Conservation (phyloP, 352 stramenopile genomes). For the Pythium myriotylum region DNA sequence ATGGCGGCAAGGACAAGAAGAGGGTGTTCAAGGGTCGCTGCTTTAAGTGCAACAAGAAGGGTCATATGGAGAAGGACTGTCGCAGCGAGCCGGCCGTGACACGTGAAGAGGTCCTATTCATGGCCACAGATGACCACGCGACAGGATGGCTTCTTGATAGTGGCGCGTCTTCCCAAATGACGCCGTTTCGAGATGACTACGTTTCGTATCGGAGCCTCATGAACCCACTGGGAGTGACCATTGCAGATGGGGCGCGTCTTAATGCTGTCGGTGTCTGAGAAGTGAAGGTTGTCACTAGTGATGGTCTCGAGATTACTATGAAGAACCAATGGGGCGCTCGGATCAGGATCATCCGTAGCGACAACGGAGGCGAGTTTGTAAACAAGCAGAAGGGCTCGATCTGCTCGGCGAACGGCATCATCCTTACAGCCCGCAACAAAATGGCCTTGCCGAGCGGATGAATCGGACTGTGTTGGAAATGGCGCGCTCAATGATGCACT, state of each 20-base stretch:
- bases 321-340: too few species aligned
- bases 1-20: too few species aligned
- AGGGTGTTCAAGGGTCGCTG: too few species aligned
- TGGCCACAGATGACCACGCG: not conserved
- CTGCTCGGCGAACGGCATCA: too few species aligned
- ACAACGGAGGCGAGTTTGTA: too few species aligned
- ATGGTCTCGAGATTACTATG: not conserved
- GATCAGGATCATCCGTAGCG: too few species aligned
- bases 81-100: too few species aligned
- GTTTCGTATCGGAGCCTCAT: not conserved
- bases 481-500: conserved; percentile 1
- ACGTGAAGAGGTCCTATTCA: too few species aligned
- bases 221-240: not conserved
- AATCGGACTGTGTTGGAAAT: conserved; percentile 4
- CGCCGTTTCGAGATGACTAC: not conserved
- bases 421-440: conserved; percentile 7
- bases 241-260: not conserved
- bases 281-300: not conserved
- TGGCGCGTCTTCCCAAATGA: conserved; percentile 10
- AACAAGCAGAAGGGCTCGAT: too few species aligned
- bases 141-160: conserved; percentile 4
- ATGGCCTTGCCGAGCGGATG: not conserved
- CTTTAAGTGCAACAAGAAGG: too few species aligned
- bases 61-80: too few species aligned
- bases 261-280: not conserved